Base-by-base conservation (phyloP, 2,329 filamentous ascomycete species). In the Diaporthe citriasiana region DNA sequence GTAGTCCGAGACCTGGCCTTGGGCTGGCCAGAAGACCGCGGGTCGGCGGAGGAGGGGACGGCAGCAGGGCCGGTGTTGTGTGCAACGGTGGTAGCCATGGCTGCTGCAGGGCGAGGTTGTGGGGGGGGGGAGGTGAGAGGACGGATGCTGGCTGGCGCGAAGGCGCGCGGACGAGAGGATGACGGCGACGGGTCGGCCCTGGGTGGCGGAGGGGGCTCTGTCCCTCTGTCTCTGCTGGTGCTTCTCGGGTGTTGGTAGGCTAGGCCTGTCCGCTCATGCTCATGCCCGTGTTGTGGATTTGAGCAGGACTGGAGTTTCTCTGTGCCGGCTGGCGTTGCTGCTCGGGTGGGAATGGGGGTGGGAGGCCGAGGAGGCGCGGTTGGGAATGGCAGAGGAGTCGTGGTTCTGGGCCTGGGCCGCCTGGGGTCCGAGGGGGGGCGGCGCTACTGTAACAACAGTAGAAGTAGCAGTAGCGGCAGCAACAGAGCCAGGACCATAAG, bases 191-290 rank as follows among this genome's bases (percentile, higher is more conserved):
- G 78, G 90, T 91, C 82, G 87, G 86, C 82, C 88, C 89, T 80
- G 80, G 27, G 45, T 78, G 77, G 80, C 79, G 82, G 87, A 75
- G 63, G 57, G 60, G 51, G 66, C 68, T 69, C 73, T 60, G 57
- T 76, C 63, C 42, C 88, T 94, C 93, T 81, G 88, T 89, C 93
- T 81, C 88, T 89, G 79, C 91, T 93, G 75, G 90, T 88, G 84
- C 88, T 91, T 84, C 91, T 89, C 89, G 91, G 78, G 85, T 90
- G 85, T 71, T 89, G 85, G 70, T 88, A 86, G 79, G 90, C 89
- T 85, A 93, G 83, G 85, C 92, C 92, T 79, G 89, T 87, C 79
- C 92, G 89, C 84, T 96, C 94, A 86, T 92, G 92, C 84, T 97
- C 94, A 86, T 92, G 92, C 84, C 97, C 94, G 82, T 92, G 88